Percentiles rank a stretch among this genome's conserved stretches.
These are phyloP conservation scores for Gaultheria prostrata DNA, from an alignment of 148 eudicot species.

Conservation along the genomic window DNA sequence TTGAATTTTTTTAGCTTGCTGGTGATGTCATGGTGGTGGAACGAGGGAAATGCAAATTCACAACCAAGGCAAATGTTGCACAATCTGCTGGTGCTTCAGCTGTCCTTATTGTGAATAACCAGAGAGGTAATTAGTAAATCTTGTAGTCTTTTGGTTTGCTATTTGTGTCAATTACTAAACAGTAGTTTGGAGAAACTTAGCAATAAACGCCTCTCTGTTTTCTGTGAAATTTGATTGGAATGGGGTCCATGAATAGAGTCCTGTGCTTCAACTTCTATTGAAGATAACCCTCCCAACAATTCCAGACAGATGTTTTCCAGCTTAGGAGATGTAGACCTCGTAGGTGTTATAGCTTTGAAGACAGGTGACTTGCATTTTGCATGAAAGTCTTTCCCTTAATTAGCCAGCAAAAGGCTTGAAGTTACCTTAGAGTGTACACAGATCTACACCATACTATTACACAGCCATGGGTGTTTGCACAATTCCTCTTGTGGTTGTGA, in stretches of 20 bases:
- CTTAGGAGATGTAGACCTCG: neutral
- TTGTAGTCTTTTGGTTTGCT: neutral
- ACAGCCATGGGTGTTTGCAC: neutral
- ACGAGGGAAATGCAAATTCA: constrained; percentile 83
- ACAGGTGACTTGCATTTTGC: neutral
- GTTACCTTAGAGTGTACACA: neutral
- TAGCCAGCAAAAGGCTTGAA: neutral
- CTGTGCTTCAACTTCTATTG: neutral
- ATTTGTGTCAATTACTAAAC: neutral
- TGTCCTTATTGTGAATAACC: constrained; percentile 70
- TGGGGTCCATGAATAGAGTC: neutral
- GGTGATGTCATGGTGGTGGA: constrained; percentile 82
- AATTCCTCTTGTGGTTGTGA: neutral
- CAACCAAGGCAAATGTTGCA: constrained; percentile 79
- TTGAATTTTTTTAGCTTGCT: constrained; percentile 44
- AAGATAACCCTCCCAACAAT: neutral
- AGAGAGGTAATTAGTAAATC: constrained; percentile 48
- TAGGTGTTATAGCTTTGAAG: neutral
- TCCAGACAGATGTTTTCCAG: neutral
- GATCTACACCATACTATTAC: neutral
- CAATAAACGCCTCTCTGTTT: neutral
- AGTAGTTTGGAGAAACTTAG: neutral
- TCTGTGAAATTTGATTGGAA: neutral
- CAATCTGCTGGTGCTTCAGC: constrained; percentile 94
- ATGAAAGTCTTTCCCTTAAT: neutral